Conservation (phyloP, 768 basidiomycete genomes). For the Dentipellis fragilis region DNA sequence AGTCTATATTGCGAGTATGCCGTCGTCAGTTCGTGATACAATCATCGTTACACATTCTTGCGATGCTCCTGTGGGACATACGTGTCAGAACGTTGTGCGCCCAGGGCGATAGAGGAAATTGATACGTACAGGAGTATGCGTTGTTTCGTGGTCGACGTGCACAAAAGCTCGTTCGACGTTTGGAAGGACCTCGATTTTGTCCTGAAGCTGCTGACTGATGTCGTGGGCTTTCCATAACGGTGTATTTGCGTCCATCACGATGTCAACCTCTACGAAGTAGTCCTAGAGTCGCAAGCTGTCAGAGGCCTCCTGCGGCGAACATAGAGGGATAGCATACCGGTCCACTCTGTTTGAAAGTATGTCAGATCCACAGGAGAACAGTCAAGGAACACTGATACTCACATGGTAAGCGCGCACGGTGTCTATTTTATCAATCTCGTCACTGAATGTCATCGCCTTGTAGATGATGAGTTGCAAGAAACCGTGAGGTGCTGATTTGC, state of each 20-base stretch:
- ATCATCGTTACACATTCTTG: slow-evolving; percentile 20
- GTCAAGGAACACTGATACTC: slow-evolving; percentile 19
- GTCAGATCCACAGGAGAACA: not conserved
- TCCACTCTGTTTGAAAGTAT: slow-evolving; percentile 41
- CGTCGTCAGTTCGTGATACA: not conserved
- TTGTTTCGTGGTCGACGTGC: slow-evolving; percentile 89
- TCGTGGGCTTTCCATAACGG: slow-evolving; percentile 88
- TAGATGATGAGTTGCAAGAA: slow-evolving; percentile 89
- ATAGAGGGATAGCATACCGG: slow-evolving; percentile 36
- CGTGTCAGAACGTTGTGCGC: not conserved
- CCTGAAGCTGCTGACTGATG: slow-evolving; percentile 73
- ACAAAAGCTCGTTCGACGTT: slow-evolving; percentile 92
- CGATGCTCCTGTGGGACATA: slow-evolving; percentile 30
- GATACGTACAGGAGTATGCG: slow-evolving; percentile 52
- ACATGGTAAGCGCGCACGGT: slow-evolving; percentile 91
- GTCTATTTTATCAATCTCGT: slow-evolving; percentile 80
- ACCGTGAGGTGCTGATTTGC: slow-evolving; percentile 85
- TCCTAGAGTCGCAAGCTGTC: slow-evolving; percentile 31
- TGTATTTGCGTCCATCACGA: slow-evolving; percentile 85
- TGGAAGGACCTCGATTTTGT: slow-evolving; percentile 81
- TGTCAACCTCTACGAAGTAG: slow-evolving; percentile 92
- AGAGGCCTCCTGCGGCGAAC: not conserved
- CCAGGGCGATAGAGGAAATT: not conserved
- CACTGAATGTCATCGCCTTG: slow-evolving; percentile 83
- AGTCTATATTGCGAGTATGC: not conserved